Percentiles rank a stretch among this genome's conserved stretches.
phyloP scores from a whole-genome alignment of 345 rosid genomes.

The Brassica incana region DNA sequence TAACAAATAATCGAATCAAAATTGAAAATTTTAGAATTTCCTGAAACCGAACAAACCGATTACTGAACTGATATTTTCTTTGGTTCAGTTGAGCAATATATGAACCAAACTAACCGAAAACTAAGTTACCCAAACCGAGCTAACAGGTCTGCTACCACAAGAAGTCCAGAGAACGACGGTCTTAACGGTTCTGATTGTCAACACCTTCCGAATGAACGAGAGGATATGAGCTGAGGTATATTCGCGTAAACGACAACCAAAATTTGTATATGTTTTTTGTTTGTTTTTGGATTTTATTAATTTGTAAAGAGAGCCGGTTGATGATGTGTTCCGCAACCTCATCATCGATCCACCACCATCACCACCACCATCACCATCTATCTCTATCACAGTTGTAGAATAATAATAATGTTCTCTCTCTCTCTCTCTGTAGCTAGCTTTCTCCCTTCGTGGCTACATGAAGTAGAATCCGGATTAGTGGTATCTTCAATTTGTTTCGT shows the following conservation, averaged over 20 bases:
- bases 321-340: constrained; percentile 39
- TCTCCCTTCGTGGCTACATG: neutral
- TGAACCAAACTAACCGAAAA: too few species aligned
- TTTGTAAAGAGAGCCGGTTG: constrained; percentile 24
- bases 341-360: constrained; percentile 34
- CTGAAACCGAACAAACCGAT: too few species aligned
- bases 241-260: constrained; percentile 30
- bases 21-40: too few species aligned
- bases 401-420: constrained; percentile 1
- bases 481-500: neutral
- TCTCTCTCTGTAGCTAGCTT: neutral
- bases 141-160: too few species aligned
- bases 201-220: neutral
- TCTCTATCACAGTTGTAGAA: constrained; percentile 23
- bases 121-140: too few species aligned
- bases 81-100: too few species aligned
- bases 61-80: too few species aligned
- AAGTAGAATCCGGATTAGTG: constrained; percentile 12
- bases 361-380: neutral
- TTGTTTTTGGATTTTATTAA: constrained; percentile 2
- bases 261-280: neutral
- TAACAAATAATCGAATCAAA: too few species aligned
- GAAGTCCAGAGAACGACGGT: neutral
- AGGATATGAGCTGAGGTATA: constrained; percentile 18
- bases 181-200: neutral